Evolutionary conservation across 768 basidiomycete genomes (phyloP), one percentile per base, ranked within the genome.

Genomic region (Kwoniella sp.): DNA sequence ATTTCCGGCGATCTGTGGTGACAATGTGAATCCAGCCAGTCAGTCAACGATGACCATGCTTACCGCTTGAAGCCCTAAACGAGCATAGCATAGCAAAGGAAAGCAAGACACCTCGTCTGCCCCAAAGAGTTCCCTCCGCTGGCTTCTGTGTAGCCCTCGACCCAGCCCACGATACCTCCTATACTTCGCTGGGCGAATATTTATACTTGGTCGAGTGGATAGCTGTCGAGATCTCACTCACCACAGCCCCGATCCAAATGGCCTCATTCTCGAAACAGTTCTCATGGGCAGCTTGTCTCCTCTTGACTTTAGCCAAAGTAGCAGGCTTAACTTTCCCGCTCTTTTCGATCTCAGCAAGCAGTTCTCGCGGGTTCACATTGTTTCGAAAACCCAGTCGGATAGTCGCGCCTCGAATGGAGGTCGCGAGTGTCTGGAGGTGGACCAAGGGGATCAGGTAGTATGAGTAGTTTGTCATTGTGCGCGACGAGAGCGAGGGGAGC

Each of bases 221-320:
- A n/a, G n/a, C n/a, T n/a, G n/a, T n/a, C 34, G 34, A 34, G 5
- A 48, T 15, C 11, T 13, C 1, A 72, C 72, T 64, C 58, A 73
- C 76, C 7, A 77, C 62, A 37, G 63, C 68, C 1, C 63, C 69
- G 23, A 55, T 60, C 48, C 73, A 68, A 8, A 75, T 59, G 1
- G 66, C 61, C 50, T 75, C 38, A 29, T 58, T 70, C 51, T 77
- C 76, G 28, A 56, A 69, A 45, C 64, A 70, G 47, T 77, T 77
- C 58, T 73, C 59, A 55, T 77, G 74, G 4, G 70, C 67, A 20
- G 69, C 72, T 58, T 77, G 65, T 31, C 73, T 54, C 51, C 76
- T 63, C 61, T 64, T 71, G n/a, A 77, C 55, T 64, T 69, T 72
- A 17, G 55, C 70, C 45, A 75, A 53, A 8, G 66, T 34, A 13